phyloP scores from a whole-genome alignment of 441 rosid species.

The Viola pubescens region DNA sequence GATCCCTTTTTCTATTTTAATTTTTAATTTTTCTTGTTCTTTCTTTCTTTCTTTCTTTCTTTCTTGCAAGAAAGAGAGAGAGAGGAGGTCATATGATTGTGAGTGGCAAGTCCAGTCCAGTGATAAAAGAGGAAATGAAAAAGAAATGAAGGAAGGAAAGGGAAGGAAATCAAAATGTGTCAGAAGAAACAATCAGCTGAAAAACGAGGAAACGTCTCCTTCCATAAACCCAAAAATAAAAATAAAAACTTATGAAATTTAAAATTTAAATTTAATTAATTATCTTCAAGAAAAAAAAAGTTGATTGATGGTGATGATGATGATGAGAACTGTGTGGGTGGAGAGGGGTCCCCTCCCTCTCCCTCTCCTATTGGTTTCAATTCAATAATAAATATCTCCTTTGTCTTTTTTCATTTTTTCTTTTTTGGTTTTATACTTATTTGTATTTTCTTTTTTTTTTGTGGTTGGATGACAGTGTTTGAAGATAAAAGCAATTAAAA shows the following conservation, averaged over 20 bases:
- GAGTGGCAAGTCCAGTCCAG: not conserved
- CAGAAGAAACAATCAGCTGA: slow-evolving; percentile 59
- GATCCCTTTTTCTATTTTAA: not conserved
- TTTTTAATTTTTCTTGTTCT: too few relatives aligned
- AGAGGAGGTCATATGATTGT: not conserved
- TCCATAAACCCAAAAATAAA: slow-evolving; percentile 15
- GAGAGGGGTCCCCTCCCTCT: slow-evolving; percentile 20
- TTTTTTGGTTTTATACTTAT: slow-evolving; percentile 9
- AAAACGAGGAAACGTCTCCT: slow-evolving; percentile 73
- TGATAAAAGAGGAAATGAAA: not conserved
- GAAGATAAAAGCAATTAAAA: slow-evolving; percentile 52
- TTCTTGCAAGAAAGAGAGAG: slow-evolving; percentile 11
- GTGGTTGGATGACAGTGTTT: slow-evolving; percentile 43
- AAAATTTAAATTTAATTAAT: not conserved
- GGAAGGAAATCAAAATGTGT: slow-evolving; percentile 27
- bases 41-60: too few relatives aligned
- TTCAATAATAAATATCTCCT: slow-evolving; percentile 41
- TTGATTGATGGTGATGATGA: slow-evolving; percentile 10
- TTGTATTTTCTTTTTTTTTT: slow-evolving; percentile 26
- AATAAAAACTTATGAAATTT: not conserved
- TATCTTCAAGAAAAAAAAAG: not conserved
- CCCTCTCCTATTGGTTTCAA: slow-evolving; percentile 4
- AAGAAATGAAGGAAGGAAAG: not conserved
- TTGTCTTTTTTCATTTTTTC: slow-evolving; percentile 32
- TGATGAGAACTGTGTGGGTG: slow-evolving; percentile 3